A percentile compares a stretch with the other conserved stretches of the same genome.
These are phyloP conservation scores for Phytophthora multivora DNA, from an alignment of 352 stramenopile species.

Conservation along the genomic window DNA sequence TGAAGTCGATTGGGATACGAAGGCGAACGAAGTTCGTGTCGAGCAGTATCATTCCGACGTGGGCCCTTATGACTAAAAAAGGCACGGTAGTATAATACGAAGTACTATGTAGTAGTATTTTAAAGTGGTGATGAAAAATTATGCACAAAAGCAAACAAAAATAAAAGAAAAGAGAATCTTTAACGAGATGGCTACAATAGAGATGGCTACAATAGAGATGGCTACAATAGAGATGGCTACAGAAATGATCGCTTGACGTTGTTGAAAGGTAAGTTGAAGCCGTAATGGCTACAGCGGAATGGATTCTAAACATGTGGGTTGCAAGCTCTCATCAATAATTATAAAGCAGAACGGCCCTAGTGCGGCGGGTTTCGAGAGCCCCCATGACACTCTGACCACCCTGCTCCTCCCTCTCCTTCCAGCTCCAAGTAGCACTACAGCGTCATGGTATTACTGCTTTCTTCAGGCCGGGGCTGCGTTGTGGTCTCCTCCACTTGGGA, in stretches of 20 bases:
- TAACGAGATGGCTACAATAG: neutral
- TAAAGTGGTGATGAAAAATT: too few species aligned
- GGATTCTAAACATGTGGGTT: constrained; percentile 9
- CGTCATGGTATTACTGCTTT: constrained; percentile 24
- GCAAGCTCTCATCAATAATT: constrained; percentile 42
- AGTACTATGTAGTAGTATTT: too few species aligned
- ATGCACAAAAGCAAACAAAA: too few species aligned
- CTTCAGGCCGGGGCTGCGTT: constrained; percentile 25
- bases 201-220: constrained; percentile 2
- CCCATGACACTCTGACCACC: neutral
- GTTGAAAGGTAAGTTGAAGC: constrained; percentile 1
- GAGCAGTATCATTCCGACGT: constrained; percentile 20
- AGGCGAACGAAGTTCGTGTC: constrained; percentile 17
- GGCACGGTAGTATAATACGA: too few species aligned
- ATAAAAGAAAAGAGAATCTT: too few species aligned
- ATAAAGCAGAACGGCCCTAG: constrained; percentile 12
- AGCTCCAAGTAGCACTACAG: constrained; percentile 9
- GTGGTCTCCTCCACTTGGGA: constrained; percentile 23
- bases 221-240: constrained; percentile 2
- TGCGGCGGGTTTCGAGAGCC: neutral
- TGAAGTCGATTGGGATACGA: constrained; percentile 9
- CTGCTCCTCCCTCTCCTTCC: constrained; percentile 7
- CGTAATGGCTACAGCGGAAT: constrained; percentile 21
- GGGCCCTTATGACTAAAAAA: constrained; percentile 3
- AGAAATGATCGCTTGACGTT: neutral